Evolutionary conservation across 768 basidiomycete genomes (phyloP).

Genomic region (Harrya chromipes): DNA sequence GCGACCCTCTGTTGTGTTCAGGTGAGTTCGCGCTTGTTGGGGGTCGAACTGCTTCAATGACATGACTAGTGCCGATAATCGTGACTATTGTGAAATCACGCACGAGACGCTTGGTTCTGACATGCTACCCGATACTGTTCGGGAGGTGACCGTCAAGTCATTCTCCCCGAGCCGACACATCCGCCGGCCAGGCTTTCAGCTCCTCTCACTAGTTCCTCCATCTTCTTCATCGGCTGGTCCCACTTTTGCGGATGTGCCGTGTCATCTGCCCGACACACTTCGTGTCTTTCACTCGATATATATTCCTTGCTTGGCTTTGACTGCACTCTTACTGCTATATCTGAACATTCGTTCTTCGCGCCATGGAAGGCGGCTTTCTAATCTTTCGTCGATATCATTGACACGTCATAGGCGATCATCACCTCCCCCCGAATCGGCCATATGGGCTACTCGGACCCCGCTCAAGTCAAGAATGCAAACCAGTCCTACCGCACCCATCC

Average conservation of each 20-base stretch:
- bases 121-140: conserved; percentile 34
- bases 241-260: conserved; percentile 64
- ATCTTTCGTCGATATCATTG: conserved; percentile 34
- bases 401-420: conserved; percentile 23
- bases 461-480: conserved; percentile 32
- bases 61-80: conserved; percentile 72
- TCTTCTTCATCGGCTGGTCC: conserved; percentile 26
- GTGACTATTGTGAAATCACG: conserved; percentile 82
- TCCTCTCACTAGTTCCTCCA: conserved; percentile 62
- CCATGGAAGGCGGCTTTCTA: conserved; percentile 15
- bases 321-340: conserved; percentile 45
- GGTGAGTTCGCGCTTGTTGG: conserved; percentile 39
- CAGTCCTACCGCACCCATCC: conserved; percentile 41
- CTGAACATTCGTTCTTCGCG: conserved; percentile 37
- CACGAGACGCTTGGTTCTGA: conserved; percentile 42
- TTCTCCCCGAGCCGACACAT: conserved; percentile 78
- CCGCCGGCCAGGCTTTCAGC: conserved; percentile 76
- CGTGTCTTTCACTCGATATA: conserved; percentile 61
- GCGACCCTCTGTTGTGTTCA: conserved; percentile 69
- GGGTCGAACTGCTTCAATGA: not conserved
- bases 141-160: conserved; percentile 86
- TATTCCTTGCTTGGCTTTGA: conserved; percentile 56
- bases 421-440: conserved; percentile 34
- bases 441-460: conserved; percentile 43
- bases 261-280: conserved; percentile 73